A percentile compares a stretch with the other conserved stretches of the same genome.
phyloP scores from a whole-genome alignment of 75 land plant species.

The Selaginella tamariscina region DNA sequence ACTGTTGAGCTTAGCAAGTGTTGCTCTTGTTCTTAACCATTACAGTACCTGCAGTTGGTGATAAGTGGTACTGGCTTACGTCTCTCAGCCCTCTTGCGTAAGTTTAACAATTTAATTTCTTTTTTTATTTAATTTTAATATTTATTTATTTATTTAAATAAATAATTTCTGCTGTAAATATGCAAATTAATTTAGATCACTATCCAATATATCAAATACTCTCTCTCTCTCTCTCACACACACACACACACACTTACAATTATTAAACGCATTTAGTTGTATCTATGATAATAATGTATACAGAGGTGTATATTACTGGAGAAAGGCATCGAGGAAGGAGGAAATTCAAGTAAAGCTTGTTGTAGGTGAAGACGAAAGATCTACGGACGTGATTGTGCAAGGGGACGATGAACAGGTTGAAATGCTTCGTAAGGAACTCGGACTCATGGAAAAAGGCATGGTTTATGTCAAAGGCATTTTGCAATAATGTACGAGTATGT shows the following conservation, averaged over 20 bases:
- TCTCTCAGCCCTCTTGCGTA: constrained; percentile 86
- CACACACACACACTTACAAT: too few species aligned
- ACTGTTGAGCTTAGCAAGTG: constrained; percentile 79
- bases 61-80: constrained; percentile 82
- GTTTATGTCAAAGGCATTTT: constrained; percentile 94
- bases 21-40: constrained; percentile 85
- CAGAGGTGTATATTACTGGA: constrained; percentile 96
- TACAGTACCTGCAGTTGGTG: constrained; percentile 67
- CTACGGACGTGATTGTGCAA: constrained; percentile 73
- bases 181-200: too few species aligned
- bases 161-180: too few species aligned
- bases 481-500: not conserved
- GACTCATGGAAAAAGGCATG: constrained; percentile 92
- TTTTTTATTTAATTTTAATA: too few species aligned
- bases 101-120: constrained; percentile 20
- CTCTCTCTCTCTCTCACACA: too few species aligned
- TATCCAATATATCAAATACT: too few species aligned
- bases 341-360: constrained; percentile 92
- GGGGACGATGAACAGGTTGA: constrained; percentile 95
- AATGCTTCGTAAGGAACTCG: constrained; percentile 67
- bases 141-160: too few species aligned
- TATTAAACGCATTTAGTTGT: too few species aligned
- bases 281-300: not conserved
- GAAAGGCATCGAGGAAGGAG: constrained; percentile 71
- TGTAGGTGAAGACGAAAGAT: constrained; percentile 59